A percentile compares a stretch with the other conserved stretches of the same genome.
Conservation (phyloP, 2,329 filamentous ascomycete species). For the Penicillium sclerotiorum region DNA sequence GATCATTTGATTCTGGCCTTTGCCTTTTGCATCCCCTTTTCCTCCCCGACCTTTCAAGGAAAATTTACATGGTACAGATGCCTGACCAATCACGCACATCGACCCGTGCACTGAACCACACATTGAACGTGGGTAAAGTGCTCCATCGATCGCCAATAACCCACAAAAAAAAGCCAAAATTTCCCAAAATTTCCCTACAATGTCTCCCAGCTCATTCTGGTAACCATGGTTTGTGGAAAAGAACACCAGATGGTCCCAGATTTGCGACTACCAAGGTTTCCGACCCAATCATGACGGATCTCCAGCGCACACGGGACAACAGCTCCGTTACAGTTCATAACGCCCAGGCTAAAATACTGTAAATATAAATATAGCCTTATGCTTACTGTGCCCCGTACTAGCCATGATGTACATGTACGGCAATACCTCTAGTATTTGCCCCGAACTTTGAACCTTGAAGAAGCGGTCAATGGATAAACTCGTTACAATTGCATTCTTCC, state of each 20-base stretch:
- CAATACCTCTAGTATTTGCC: too few relatives aligned
- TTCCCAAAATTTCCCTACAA: not conserved
- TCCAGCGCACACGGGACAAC: not conserved
- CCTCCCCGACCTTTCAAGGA: too few relatives aligned
- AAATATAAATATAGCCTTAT: not conserved
- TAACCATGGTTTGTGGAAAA: conserved; percentile 3
- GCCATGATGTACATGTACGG: too few relatives aligned
- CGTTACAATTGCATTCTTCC: not conserved
- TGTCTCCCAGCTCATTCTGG: not conserved
- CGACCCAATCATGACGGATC: not conserved
- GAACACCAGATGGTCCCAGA: not conserved
- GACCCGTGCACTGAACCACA: too few relatives aligned
- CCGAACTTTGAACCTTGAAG: not conserved
- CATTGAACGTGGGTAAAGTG: too few relatives aligned
- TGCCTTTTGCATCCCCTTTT: too few relatives aligned
- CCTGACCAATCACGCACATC: conserved; percentile 1
- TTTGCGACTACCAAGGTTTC: not conserved
- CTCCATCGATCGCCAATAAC: conserved; percentile 8
- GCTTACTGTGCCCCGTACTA: not conserved
- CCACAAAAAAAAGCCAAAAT: not conserved
- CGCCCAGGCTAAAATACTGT: not conserved
- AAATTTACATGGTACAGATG: too few relatives aligned
- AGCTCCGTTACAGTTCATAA: not conserved
- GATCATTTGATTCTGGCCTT: too few relatives aligned
- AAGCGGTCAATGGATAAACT: conserved; percentile 3